A percentile compares a stretch with the other conserved stretches of the same genome.
phyloP scores from a whole-genome alignment of 176 grass and related monocot species.

The Otatea glauca region DNA sequence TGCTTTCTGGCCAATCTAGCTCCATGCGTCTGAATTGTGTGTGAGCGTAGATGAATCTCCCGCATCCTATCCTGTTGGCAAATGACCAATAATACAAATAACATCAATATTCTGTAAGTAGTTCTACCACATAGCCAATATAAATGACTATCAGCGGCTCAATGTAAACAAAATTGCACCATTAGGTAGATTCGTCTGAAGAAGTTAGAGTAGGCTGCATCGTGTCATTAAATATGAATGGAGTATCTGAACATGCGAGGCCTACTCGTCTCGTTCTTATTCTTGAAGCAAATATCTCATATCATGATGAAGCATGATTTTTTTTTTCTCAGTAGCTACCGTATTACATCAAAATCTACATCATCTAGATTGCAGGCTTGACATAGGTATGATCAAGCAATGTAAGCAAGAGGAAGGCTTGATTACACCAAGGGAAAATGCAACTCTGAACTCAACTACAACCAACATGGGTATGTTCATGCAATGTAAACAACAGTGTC shows the following conservation, averaged over 20 bases:
- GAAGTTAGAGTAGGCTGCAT: neutral
- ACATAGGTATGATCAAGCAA: no score
- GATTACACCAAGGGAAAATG: neutral
- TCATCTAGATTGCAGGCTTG: neutral
- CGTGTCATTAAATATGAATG: neutral
- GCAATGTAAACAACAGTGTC: neutral
- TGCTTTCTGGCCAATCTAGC: constrained; percentile 57
- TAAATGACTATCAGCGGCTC: neutral
- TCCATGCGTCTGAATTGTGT: constrained; percentile 70
- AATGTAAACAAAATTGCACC: neutral
- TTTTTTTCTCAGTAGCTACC: neutral
- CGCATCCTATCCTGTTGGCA: constrained; percentile 46
- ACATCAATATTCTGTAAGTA: neutral
- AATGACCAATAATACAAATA: neutral
- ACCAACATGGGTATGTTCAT: neutral
- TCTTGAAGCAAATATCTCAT: neutral
- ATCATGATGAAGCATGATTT: neutral
- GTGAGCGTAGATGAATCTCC: constrained; percentile 41
- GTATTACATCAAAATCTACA: neutral
- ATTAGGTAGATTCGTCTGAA: neutral
- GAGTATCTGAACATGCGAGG: neutral
- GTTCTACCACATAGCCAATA: neutral
- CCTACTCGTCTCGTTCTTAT: neutral
- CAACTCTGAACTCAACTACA: neutral
- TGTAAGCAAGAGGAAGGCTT: neutral